Evolutionary conservation across 108 stramenopile species (phyloP).

Genomic region (Mayamaea pseudoterrestris): DNA sequence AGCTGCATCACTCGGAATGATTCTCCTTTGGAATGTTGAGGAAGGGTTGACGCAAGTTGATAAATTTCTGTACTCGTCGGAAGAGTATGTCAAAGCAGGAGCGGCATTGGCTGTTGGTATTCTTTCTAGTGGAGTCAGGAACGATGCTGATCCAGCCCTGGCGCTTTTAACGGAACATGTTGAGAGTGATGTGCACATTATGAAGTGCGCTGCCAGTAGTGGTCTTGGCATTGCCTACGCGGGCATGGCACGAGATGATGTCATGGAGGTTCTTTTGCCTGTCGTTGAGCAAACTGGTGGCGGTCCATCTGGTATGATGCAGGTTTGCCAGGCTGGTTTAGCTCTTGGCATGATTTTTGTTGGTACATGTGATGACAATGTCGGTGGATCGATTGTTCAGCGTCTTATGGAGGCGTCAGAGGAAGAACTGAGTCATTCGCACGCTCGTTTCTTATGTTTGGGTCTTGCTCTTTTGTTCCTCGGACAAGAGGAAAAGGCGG

Average conservation of each 20-base stretch:
- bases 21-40: constrained; percentile 98
- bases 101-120: constrained; percentile 97
- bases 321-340: constrained; percentile 80
- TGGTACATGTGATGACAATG: constrained; percentile 89
- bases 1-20: constrained; percentile 91
- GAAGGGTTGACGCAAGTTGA: constrained; percentile 98
- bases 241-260: constrained; percentile 88
- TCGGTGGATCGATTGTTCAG: constrained; percentile 90
- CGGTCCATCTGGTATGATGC: constrained; percentile 64
- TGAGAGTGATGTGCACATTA: constrained; percentile 61
- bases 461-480: constrained; percentile 96
- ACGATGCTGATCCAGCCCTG: constrained; percentile 95
- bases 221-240: constrained; percentile 98
- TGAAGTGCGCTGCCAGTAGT: constrained; percentile 85
- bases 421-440: constrained; percentile 90
- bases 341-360: constrained; percentile 95
- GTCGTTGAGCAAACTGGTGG: constrained; percentile 74
- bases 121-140: constrained; percentile 86
- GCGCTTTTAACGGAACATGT: constrained; percentile 92
- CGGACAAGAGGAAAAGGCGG: constrained; percentile 91
- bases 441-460: constrained; percentile 83
- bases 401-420: constrained; percentile 97
- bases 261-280: constrained; percentile 85
- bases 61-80: constrained; percentile 92
- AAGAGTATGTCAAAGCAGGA: constrained; percentile 95